phyloP scores from a whole-genome alignment of 139 green algal species.

The Chlorella sp. region DNA sequence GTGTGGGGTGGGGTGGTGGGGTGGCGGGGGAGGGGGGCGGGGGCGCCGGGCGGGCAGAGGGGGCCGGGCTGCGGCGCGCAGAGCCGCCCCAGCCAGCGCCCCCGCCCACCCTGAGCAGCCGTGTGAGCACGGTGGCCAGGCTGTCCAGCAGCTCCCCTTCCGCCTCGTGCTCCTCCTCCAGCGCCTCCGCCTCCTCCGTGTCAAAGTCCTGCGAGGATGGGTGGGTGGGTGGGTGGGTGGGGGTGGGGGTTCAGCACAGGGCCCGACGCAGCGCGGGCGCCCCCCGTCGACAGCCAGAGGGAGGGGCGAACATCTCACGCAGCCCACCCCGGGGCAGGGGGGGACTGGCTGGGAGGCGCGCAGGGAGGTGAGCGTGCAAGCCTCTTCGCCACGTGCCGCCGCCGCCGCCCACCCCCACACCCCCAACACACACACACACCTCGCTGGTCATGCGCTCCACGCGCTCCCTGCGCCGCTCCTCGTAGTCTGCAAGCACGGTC shows the following conservation, averaged over 20 bases:
- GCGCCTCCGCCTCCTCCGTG: constrained; percentile 90
- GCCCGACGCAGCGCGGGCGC: too few species aligned
- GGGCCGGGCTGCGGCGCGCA: background rate
- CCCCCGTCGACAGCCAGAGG: too few species aligned
- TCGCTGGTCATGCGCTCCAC: constrained; percentile 56
- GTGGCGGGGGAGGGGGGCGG: background rate
- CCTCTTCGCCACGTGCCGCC: too few species aligned
- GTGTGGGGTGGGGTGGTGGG: background rate
- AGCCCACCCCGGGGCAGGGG: too few species aligned
- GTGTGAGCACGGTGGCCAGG: constrained; percentile 64
- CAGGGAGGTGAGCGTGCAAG: too few species aligned
- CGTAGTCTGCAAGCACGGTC: constrained; percentile 59
- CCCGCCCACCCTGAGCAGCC: constrained; percentile 55
- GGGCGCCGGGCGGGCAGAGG: background rate
- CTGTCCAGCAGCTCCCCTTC: constrained; percentile 85
- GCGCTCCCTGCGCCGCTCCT: constrained; percentile 67
- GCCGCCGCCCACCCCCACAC: background rate
- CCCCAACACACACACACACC: constrained; percentile 3
- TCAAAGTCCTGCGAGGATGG: constrained; percentile 90
- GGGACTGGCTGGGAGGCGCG: too few species aligned
- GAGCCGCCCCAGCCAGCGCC: background rate
- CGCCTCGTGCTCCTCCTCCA: constrained; percentile 90
- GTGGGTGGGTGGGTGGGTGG: background rate
- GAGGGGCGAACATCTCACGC: too few species aligned
- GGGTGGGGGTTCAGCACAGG: background rate